These are phyloP conservation scores for Phyllachora maydis DNA, from an alignment of 2,329 filamentous ascomycete genomes.

Conservation along the genomic window DNA sequence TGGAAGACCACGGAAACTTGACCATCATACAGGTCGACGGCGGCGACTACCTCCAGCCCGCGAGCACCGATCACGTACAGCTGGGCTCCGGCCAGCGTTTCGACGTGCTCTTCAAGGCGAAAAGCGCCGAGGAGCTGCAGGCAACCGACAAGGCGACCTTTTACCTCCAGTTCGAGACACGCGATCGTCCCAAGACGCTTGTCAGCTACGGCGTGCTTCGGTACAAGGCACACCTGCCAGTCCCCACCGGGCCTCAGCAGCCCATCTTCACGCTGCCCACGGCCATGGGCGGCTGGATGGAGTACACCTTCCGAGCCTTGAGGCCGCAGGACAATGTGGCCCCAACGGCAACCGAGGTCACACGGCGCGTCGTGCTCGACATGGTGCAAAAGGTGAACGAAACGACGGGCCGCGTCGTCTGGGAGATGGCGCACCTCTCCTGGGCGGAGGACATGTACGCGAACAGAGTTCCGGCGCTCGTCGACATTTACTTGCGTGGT, in stretches of 20 bases:
- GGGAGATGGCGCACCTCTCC: constrained; percentile 20
- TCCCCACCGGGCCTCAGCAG: constrained; percentile 8
- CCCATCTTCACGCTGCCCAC: constrained; percentile 13
- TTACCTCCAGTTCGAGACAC: constrained; percentile 22
- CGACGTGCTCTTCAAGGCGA: constrained; percentile 31
- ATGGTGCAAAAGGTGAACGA: constrained; percentile 15
- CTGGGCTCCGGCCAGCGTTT: constrained; percentile 38
- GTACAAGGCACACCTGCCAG: constrained; percentile 3
- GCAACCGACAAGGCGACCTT: constrained; percentile 13
- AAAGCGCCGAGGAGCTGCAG: constrained; percentile 20
- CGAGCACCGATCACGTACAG: constrained; percentile 26
- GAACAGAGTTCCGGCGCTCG: constrained; percentile 25
- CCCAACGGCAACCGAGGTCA: constrained; percentile 23
- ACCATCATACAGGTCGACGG: constrained; percentile 41
- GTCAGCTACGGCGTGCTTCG: constrained; percentile 25
- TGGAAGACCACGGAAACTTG: constrained; percentile 33
- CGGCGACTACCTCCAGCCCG: constrained; percentile 27
- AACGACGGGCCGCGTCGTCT: constrained; percentile 12
- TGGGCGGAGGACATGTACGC: constrained; percentile 17
- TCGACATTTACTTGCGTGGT: constrained; percentile 28
- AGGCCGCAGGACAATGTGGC: constrained; percentile 10
- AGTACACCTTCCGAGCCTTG: constrained; percentile 22
- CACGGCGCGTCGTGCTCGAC: constrained; percentile 24
- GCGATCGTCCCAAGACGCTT: constrained; percentile 22
- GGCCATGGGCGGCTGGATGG: constrained; percentile 16